Base-by-base conservation (phyloP, 352 stramenopile species). In the Phytopythium litorale region DNA sequence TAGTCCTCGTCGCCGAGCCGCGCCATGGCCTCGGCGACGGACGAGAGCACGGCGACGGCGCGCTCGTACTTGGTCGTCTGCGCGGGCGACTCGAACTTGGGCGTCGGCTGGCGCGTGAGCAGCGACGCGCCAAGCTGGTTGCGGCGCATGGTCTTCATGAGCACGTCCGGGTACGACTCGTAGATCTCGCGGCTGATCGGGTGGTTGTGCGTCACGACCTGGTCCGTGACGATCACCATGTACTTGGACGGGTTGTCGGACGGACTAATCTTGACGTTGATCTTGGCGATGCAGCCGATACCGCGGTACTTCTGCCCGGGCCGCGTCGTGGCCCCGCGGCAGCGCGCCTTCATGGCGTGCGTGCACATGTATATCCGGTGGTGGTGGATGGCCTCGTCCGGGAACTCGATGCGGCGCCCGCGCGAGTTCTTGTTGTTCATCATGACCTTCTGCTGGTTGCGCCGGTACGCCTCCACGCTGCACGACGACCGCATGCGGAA, bases 351-450 rank as follows among this genome's bases (percentile, higher is more conserved):
- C 84, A 93, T 93, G 45, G 84, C 84, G 70, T 93, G 84, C 49
- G 84, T 93, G 71, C 84, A 93, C 84, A 93, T 93, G 67, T 93
- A 93, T 86, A 93, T 93, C 76, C 84, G 84, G 62, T 93, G 84
- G 68, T 93, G 84, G 62, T 93, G 84, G 66, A 91, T 89, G 50
- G 84, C 84, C 45, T 79, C 70, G 60, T 93, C 84, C 7, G 84
- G 84, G 38, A 93, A 93, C 65, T 93, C 84, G 35, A 89, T 88
- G 50, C 84, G 79, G 32, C 82, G 76, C 35, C 81, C 84, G 53
- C 84, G 80, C 45, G 84, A 91, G 70, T 87, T 91, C 68, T 93
- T 93, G 70, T 93, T 91, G 63, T 88, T 93, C 51, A 91, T 82
- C 84, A 91, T 93, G 51, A 91, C 82, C 67, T 93, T 93, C 59